phyloP scores from a whole-genome alignment of 805 yeast genomes.

The Saturnispora besseyi region DNA sequence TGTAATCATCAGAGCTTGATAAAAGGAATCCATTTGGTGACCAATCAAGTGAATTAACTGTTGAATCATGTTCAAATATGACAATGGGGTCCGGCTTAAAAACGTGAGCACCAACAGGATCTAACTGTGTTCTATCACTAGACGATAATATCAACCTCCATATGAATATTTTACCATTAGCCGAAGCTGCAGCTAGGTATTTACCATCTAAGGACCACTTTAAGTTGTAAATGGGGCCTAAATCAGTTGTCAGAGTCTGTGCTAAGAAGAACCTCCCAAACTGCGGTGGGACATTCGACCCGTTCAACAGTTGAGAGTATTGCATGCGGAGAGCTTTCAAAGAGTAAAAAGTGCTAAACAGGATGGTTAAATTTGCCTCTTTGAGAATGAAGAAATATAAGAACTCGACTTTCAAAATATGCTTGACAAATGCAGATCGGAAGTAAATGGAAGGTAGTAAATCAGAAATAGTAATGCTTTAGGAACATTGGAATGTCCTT shows the following conservation, averaged over 20 bases:
- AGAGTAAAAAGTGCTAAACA: neutral
- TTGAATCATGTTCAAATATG: constrained; percentile 52
- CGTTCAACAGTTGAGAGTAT: constrained; percentile 5
- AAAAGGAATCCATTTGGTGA: constrained; percentile 74
- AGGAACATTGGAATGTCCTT: no score
- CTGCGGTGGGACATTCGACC: constrained; percentile 7
- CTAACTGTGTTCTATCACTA: constrained; percentile 38
- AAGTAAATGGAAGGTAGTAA: no score
- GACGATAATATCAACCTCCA: constrained; percentile 79
- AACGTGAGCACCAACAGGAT: neutral
- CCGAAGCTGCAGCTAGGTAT: constrained; percentile 77
- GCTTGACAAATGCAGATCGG: no score
- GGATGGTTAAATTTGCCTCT: neutral
- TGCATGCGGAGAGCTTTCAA: neutral
- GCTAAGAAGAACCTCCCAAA: constrained; percentile 5
- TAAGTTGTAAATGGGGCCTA: constrained; percentile 57
- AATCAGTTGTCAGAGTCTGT: constrained; percentile 2
- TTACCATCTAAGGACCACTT: constrained; percentile 74
- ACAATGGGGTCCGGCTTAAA: constrained; percentile 49
- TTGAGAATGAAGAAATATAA: neutral
- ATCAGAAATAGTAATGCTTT: no score
- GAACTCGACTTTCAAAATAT: neutral
- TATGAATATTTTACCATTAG: constrained; percentile 55
- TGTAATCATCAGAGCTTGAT: constrained; percentile 76
- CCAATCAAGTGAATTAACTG: constrained; percentile 78